Percentiles rank a stretch among this genome's conserved stretches.
These are phyloP conservation scores for Globisporangium alternatum DNA, from an alignment of 352 stramenopile genomes.

Conservation along the genomic window DNA sequence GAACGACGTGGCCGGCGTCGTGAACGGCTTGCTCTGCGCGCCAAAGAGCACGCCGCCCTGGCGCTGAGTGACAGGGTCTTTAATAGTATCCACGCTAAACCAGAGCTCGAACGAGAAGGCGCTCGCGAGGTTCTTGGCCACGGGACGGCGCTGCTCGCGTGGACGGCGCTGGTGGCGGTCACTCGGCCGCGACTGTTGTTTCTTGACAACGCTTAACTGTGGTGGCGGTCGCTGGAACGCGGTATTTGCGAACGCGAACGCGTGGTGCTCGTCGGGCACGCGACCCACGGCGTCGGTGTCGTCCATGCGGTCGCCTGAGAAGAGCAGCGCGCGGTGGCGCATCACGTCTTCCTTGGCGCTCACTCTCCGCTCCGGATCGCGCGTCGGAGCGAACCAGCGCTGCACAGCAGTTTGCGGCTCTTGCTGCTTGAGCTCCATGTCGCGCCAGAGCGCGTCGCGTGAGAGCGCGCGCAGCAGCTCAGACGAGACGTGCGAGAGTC, in stretches of 20 bases:
- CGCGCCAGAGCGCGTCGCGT: constrained; percentile 34
- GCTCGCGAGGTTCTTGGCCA: too few species aligned
- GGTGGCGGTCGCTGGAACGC: constrained; percentile 1
- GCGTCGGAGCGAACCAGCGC: constrained; percentile 1
- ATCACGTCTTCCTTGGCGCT: constrained; percentile 2
- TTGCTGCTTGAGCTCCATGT: constrained; percentile 9
- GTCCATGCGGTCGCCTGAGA: neutral
- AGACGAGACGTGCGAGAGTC: neutral
- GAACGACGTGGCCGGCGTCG: too few species aligned
- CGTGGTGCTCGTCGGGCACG: neutral
- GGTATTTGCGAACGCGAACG: neutral
- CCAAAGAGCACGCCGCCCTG: constrained; percentile 39
- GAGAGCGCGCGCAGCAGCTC: neutral
- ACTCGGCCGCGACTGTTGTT: neutral
- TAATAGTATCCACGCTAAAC: neutral
- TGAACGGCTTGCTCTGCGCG: constrained; percentile 33
- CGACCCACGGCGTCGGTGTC: neutral
- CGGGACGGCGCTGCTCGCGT: neutral
- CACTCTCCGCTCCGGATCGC: neutral
- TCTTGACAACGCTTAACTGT: neutral
- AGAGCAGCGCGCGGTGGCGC: constrained; percentile 1
- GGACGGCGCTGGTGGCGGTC: neutral
- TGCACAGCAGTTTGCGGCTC: neutral
- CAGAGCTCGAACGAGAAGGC: constrained; percentile 8
- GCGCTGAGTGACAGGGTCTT: neutral